Percentiles rank a stretch among this genome's conserved stretches.
phyloP scores from a whole-genome alignment of 2,329 filamentous ascomycete genomes.

The Clonostachys rhizophaga region DNA sequence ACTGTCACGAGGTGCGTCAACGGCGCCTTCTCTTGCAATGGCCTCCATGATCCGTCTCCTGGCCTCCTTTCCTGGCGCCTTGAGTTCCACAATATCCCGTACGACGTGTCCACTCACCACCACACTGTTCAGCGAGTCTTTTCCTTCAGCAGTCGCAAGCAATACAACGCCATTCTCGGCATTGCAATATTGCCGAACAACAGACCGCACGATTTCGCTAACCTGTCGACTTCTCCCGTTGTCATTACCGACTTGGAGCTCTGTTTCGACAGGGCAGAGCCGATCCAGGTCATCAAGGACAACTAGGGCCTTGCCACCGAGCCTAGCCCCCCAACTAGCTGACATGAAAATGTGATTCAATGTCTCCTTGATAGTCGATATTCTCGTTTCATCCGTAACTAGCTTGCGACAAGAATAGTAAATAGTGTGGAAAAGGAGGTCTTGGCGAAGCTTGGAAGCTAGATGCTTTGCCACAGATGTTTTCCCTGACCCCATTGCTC shows the following conservation, averaged over 20 bases:
- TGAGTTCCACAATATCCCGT: slow-evolving; percentile 82
- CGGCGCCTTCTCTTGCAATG: slow-evolving; percentile 56
- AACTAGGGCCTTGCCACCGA: slow-evolving; percentile 79
- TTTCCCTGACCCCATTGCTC: slow-evolving; percentile 87
- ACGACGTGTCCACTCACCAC: slow-evolving; percentile 90
- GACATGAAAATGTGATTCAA: slow-evolving; percentile 79
- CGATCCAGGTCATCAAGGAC: slow-evolving; percentile 92
- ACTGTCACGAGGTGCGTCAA: slow-evolving; percentile 20
- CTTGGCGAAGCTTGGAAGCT: slow-evolving; percentile 66
- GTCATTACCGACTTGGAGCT: slow-evolving; percentile 88
- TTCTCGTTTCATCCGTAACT: slow-evolving; percentile 84
- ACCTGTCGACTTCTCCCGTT: slow-evolving; percentile 90
- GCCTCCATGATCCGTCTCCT: slow-evolving; percentile 79
- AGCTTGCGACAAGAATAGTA: slow-evolving; percentile 86
- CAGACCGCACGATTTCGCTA: slow-evolving; percentile 80
- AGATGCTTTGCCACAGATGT: slow-evolving; percentile 74
- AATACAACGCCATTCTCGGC: slow-evolving; percentile 78
- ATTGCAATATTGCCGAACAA: slow-evolving; percentile 80
- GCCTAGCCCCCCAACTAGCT: slow-evolving; percentile 84
- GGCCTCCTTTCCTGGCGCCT: slow-evolving; percentile 89
- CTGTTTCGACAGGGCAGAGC: slow-evolving; percentile 88
- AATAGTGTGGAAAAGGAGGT: slow-evolving; percentile 73
- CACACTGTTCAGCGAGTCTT: slow-evolving; percentile 87
- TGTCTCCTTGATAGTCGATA: slow-evolving; percentile 87
- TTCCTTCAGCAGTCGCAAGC: slow-evolving; percentile 85